Evolutionary conservation across 225 moss, liverwort and hornwort genomes (phyloP).

Genomic region (Physcomitrellopsis africana): DNA sequence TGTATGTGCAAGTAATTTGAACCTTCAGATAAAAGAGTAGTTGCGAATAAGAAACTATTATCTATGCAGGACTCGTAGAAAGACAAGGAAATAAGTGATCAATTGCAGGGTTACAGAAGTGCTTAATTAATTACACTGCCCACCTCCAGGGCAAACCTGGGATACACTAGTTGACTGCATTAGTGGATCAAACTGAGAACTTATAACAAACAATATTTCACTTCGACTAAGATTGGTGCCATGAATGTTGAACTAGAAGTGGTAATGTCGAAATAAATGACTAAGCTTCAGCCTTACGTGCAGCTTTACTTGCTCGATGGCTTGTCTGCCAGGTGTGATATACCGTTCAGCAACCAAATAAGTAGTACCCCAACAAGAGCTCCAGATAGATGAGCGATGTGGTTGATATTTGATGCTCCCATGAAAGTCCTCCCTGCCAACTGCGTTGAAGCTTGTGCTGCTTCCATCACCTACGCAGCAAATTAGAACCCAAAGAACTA

Average conservation of each 20-base stretch:
- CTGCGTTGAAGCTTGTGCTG: constrained; percentile 90
- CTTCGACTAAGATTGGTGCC: not conserved
- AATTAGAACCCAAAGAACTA: not conserved
- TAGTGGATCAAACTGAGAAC: not conserved
- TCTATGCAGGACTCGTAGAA: too few relatives aligned
- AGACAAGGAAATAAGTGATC: not conserved
- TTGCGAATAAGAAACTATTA: too few relatives aligned
- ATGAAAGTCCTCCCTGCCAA: constrained; percentile 70
- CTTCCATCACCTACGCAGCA: constrained; percentile 84
- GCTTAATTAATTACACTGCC: constrained; percentile 7
- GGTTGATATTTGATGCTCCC: constrained; percentile 88
- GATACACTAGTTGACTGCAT: not conserved
- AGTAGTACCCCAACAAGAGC: constrained; percentile 91
- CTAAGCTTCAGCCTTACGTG: not conserved
- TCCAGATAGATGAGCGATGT: constrained; percentile 93
- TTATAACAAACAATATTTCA: not conserved
- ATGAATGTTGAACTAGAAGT: not conserved
- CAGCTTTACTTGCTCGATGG: constrained; percentile 40
- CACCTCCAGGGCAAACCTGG: not conserved
- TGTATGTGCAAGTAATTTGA: too few relatives aligned
- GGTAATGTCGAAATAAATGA: not conserved
- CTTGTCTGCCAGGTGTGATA: constrained; percentile 60
- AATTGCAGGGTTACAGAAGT: not conserved
- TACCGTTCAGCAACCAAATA: constrained; percentile 78
- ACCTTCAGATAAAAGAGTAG: too few relatives aligned